Evolutionary conservation across 129 eudicot genomes (phyloP).

Genomic region (Glebionis coronaria): DNA sequence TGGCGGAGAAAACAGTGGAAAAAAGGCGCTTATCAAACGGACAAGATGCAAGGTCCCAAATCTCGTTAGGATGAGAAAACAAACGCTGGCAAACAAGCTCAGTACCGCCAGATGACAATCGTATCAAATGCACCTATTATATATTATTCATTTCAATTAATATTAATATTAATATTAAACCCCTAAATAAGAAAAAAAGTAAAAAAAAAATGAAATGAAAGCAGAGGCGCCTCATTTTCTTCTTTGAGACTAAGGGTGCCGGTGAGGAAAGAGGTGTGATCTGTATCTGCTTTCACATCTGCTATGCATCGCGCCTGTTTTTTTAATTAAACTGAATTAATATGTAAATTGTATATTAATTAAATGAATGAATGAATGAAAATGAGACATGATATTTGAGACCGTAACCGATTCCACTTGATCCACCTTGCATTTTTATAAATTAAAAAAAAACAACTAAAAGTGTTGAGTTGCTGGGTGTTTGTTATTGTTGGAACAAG

Average conservation of each 20-base stretch:
- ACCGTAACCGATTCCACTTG: slow-evolving; percentile 90
- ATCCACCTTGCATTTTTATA: slow-evolving; percentile 74
- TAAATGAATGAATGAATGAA: neutral
- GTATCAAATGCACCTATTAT: slow-evolving; percentile 83
- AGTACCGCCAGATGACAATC: slow-evolving; percentile 66
- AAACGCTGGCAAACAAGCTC: slow-evolving; percentile 93
- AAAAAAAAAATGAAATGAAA: neutral
- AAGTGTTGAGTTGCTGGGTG: no score
- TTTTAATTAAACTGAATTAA: no score
- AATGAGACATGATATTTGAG: slow-evolving; percentile 84
- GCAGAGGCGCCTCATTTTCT: slow-evolving; percentile 71
- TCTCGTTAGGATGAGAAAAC: slow-evolving; percentile 95
- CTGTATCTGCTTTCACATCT: slow-evolving; percentile 95
- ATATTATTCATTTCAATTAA: slow-evolving; percentile 3
- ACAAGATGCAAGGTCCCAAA: slow-evolving; percentile 96
- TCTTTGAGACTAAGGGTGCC: slow-evolving; percentile 98
- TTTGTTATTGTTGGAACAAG: no score
- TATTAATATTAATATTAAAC: neutral
- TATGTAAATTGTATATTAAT: neutral
- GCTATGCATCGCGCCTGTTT: slow-evolving; percentile 94
- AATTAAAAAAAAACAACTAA: no score
- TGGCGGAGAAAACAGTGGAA: slow-evolving; percentile 55
- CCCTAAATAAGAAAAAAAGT: neutral
- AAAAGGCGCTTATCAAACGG: slow-evolving; percentile 46
- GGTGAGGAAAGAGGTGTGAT: slow-evolving; percentile 95